Conservation (phyloP, 2,329 filamentous ascomycete genomes). For the Sclerotinia borealis region DNA sequence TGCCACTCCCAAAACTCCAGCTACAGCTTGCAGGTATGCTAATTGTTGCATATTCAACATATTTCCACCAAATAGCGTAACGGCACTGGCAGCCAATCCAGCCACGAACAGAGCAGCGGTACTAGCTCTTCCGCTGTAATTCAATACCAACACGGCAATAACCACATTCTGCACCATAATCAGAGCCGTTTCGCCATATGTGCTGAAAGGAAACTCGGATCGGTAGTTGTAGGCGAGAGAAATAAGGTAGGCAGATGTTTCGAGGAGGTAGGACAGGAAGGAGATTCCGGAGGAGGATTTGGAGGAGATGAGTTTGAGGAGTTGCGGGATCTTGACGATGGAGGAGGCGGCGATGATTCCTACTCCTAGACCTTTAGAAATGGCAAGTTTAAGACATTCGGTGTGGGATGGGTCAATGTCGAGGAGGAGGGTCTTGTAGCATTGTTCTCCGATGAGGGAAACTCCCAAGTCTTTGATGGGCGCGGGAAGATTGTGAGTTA, state of each 20-base stretch:
- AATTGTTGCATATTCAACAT: slow-evolving; percentile 48
- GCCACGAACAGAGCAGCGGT: slow-evolving; percentile 74
- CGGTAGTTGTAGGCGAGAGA: slow-evolving; percentile 88
- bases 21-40: slow-evolving; percentile 71
- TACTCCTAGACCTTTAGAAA: slow-evolving; percentile 89
- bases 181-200: slow-evolving; percentile 89
- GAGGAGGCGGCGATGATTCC: slow-evolving; percentile 87
- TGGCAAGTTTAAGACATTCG: slow-evolving; percentile 78
- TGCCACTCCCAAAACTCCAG: slow-evolving; percentile 74
- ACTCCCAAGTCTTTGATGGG: slow-evolving; percentile 69
- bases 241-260: slow-evolving; percentile 83
- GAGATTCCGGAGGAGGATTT: slow-evolving; percentile 77
- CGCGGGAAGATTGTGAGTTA: slow-evolving; percentile 66
- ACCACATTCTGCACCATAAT: slow-evolving; percentile 90
- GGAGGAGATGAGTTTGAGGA: slow-evolving; percentile 81
- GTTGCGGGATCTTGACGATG: slow-evolving; percentile 94
- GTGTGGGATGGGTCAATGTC: slow-evolving; percentile 73
- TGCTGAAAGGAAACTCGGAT: slow-evolving; percentile 90
- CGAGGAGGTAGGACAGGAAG: slow-evolving; percentile 87
- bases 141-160: slow-evolving; percentile 79
- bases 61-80: slow-evolving; percentile 63
- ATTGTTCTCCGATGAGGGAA: slow-evolving; percentile 73
- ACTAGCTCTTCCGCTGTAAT: slow-evolving; percentile 64
- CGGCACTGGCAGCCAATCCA: slow-evolving; percentile 62
- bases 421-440: slow-evolving; percentile 81